Evolutionary conservation across 116 monocot species (phyloP), one percentile per base, ranked within the genome.

Genomic region (Zostera marina): DNA sequence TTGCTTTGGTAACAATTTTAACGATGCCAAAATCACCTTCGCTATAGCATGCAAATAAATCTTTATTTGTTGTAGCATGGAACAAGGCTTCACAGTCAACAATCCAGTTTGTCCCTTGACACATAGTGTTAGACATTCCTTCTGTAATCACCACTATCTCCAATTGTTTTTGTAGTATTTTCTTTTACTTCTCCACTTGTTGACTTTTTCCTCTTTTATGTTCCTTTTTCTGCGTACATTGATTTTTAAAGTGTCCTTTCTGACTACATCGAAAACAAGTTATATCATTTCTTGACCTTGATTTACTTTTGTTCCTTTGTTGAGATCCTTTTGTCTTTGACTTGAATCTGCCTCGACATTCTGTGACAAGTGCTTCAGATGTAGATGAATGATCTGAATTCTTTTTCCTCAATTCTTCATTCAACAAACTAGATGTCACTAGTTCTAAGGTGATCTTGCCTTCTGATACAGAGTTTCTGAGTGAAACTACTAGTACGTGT

Each of bases 361-460:
- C 22, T 24, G 16, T 58, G 22, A 70, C 11, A 21, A 70, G 42
- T 20, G 49, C 63, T 16, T 70, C 21, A 13, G 40, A 64, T 11
- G 24, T 19, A 11, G 41, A 48, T 40, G 41, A 42, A 13, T 14
- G 16, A 14, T 22, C 22, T 21, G 21, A 21, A 22, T 47, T 61
- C 42, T 63, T 64, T 58, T 64, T 64, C 25, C 47, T 70, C 42
- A 49, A 23, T 17, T 70, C 60, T 65, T 66, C 64, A 60, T 72
- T 72, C 15, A 66, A 53, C 12, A 71, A 19, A 52, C 58, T 59
- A 19, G 38, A 24, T 15, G n/a, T 59, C 2, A 57, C 52, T n/a
- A 38, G 9, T 0, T 41, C 24, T 47, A 71, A 23, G 9, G 24
- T 23, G 23, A 71, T 12, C 23, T 62, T 54, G 20, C 70, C 56